Conservation (phyloP, 2,329 filamentous ascomycete genomes). For the Akanthomyces lecanii region DNA sequence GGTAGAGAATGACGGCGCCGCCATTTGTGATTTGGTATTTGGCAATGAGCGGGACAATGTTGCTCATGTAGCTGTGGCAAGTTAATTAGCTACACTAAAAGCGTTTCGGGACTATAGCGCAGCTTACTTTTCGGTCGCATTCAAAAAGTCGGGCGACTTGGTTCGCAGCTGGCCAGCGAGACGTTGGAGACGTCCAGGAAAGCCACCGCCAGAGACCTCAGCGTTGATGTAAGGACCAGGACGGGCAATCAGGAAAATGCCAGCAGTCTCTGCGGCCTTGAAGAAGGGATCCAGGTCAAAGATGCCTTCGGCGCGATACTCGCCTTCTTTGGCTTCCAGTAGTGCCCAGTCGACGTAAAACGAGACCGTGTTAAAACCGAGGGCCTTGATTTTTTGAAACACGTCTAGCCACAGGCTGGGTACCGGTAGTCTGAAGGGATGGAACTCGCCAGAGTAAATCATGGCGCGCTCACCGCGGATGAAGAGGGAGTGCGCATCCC, state of each 20-base stretch:
- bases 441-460: slow-evolving; percentile 64
- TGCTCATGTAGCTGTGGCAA: slow-evolving; percentile 46
- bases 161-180: slow-evolving; percentile 56
- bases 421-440: slow-evolving; percentile 48
- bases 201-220: slow-evolving; percentile 64
- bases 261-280: slow-evolving; percentile 59
- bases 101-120: neutral
- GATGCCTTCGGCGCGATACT: slow-evolving; percentile 61
- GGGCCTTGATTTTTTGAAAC: slow-evolving; percentile 69
- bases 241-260: slow-evolving; percentile 65
- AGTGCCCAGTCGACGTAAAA: slow-evolving; percentile 71
- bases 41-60: slow-evolving; percentile 58
- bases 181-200: slow-evolving; percentile 67
- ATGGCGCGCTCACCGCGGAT: slow-evolving; percentile 63
- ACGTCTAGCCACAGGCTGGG: slow-evolving; percentile 55
- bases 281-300: slow-evolving; percentile 68
- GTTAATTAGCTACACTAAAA: neutral
- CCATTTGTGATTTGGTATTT: slow-evolving; percentile 70
- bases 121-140: slow-evolving; percentile 55
- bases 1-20: slow-evolving; percentile 65
- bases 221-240: slow-evolving; percentile 69
- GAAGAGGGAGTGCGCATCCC: slow-evolving; percentile 63
- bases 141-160: slow-evolving; percentile 50
- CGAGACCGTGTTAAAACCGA: slow-evolving; percentile 67
- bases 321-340: slow-evolving; percentile 62